Conservation (phyloP, 257 asterid species). For the Pogostemon cablin region DNA sequence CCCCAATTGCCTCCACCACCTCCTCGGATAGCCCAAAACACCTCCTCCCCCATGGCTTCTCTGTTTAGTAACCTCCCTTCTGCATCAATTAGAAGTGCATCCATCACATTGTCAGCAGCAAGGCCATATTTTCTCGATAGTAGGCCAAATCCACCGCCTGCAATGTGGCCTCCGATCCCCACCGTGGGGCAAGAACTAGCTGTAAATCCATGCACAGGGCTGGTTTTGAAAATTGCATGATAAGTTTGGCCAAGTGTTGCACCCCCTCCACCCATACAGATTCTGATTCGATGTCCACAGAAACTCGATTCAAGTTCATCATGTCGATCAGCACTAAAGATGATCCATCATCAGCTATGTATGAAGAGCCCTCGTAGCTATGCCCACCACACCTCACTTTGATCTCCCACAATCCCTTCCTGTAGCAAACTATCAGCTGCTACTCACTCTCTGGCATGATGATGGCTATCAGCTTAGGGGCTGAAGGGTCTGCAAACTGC, state of each 20-base stretch:
- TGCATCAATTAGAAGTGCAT: conserved; percentile 57
- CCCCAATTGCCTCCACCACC: conserved; percentile 88
- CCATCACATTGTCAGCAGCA: conserved; percentile 79
- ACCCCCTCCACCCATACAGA: conserved; percentile 73
- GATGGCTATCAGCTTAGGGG: conserved; percentile 65
- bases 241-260: conserved; percentile 74
- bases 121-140: conserved; percentile 69
- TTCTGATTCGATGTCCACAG: conserved; percentile 44
- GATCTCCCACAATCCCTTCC: conserved; percentile 46
- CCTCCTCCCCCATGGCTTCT: conserved; percentile 77
- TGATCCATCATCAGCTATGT: conserved; percentile 44
- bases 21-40: conserved; percentile 85
- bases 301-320: conserved; percentile 50
- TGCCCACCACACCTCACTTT: conserved; percentile 82
- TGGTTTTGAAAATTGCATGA: conserved; percentile 47
- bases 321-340: conserved; percentile 64
- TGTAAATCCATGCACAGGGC: conserved; percentile 50
- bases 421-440: conserved; percentile 53
- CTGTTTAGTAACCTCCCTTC: conserved; percentile 57
- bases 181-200: conserved; percentile 88
- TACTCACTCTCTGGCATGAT: conserved; percentile 57
- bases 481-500: conserved; percentile 39
- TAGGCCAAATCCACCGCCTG: conserved; percentile 76
- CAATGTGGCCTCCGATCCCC: conserved; percentile 73
- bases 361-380: conserved; percentile 78